A percentile compares a stretch with the other conserved stretches of the same genome.
Conservation (phyloP, 441 rosid species). For the Gossypium gossypioides region DNA sequence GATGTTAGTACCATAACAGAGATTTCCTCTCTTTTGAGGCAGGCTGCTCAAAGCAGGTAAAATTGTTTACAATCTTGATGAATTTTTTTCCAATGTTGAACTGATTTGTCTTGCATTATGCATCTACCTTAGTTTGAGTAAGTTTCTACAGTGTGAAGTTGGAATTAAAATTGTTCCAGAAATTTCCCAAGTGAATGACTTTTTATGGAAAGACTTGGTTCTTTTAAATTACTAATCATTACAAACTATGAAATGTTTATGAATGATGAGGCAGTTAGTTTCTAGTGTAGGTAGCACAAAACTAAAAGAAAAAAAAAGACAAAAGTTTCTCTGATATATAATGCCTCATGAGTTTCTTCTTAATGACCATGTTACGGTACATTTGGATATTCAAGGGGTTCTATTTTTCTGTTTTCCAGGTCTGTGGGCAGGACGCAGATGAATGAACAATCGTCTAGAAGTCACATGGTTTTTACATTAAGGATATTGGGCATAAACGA, state of each 20-base stretch:
- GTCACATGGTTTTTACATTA: slow-evolving; percentile 90
- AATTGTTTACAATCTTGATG: neutral
- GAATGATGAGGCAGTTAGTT: neutral
- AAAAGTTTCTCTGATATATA: neutral
- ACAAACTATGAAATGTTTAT: neutral
- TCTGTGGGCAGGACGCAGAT: slow-evolving; percentile 92
- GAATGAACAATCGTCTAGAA: slow-evolving; percentile 96
- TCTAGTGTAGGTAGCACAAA: neutral
- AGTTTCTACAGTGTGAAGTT: neutral
- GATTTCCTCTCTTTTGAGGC: slow-evolving; percentile 62
- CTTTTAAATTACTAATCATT: neutral
- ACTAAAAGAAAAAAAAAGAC: neutral
- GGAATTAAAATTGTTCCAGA: neutral
- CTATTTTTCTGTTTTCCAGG: slow-evolving; percentile 25
- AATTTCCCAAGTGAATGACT: neutral
- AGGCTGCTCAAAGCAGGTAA: slow-evolving; percentile 93
- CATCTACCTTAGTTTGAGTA: neutral
- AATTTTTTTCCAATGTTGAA: neutral
- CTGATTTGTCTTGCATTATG: neutral
- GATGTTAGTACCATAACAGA: slow-evolving; percentile 72
- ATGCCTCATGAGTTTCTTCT: neutral
- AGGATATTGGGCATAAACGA: slow-evolving; percentile 86
- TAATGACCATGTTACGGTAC: neutral
- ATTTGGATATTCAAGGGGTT: slow-evolving; percentile 5
- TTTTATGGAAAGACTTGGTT: neutral